Evolutionary conservation across 805 yeast species (phyloP).

Genomic region (Candida schatavii): DNA sequence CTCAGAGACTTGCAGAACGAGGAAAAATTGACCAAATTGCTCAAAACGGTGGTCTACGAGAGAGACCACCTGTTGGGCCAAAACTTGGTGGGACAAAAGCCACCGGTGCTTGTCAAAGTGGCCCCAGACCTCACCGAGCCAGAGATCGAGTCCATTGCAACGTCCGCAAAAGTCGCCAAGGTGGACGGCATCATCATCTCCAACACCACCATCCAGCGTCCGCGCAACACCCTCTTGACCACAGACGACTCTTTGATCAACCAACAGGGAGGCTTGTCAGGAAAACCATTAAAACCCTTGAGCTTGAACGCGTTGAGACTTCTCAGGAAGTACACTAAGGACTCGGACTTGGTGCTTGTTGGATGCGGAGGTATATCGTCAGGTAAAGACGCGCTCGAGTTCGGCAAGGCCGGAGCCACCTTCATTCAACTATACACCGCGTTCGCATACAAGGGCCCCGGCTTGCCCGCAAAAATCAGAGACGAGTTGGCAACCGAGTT

Average conservation of each 20-base stretch:
- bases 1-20: constrained; percentile 82
- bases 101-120: constrained; percentile 85
- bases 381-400: constrained; percentile 88
- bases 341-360: constrained; percentile 66
- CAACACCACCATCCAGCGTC: constrained; percentile 88
- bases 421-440: constrained; percentile 85
- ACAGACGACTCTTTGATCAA: constrained; percentile 35
- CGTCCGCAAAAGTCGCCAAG: constrained; percentile 68
- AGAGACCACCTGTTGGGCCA: constrained; percentile 52
- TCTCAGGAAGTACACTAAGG: constrained; percentile 75
- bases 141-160: constrained; percentile 80
- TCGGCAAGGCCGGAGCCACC: constrained; percentile 92
- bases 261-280: constrained; percentile 88
- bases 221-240: constrained; percentile 52
- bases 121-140: constrained; percentile 88
- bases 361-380: constrained; percentile 95
- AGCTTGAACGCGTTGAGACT: constrained; percentile 68
- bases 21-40: constrained; percentile 62
- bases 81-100: constrained; percentile 46
- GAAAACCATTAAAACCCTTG: constrained; percentile 83
- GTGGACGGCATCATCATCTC: constrained; percentile 92
- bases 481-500: constrained; percentile 47
- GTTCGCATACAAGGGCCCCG: constrained; percentile 92
- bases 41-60: constrained; percentile 64
- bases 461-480: constrained; percentile 51